Evolutionary conservation across 768 basidiomycete species (phyloP).

Genomic region (Kwoniella botswanensis): DNA sequence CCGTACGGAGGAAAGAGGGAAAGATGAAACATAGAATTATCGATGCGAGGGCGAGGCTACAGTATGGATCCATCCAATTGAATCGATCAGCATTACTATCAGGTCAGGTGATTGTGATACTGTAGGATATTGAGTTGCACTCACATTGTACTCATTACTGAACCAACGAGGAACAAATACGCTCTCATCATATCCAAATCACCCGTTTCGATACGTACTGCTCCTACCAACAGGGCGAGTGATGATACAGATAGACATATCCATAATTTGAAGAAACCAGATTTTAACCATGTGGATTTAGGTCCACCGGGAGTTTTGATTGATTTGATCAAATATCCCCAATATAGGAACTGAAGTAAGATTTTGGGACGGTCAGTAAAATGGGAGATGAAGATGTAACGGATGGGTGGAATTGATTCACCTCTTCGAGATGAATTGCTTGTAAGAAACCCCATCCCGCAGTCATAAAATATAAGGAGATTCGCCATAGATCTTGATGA

Average conservation of each 20-base stretch:
- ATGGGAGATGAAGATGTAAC: not conserved
- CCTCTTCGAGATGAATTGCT: slow-evolving; percentile 47
- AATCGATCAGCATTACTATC: no score
- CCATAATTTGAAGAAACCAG: slow-evolving; percentile 42
- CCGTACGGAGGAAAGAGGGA: slow-evolving; percentile 34
- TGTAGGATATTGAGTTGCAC: not conserved
- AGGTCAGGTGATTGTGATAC: no score
- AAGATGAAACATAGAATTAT: slow-evolving; percentile 31
- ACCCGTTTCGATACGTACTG: slow-evolving; percentile 39
- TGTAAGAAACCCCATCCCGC: slow-evolving; percentile 43
- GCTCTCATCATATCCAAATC: slow-evolving; percentile 44
- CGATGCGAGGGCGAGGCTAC: slow-evolving; percentile 35
- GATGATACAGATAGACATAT: slow-evolving; percentile 18
- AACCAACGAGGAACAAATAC: slow-evolving; percentile 41
- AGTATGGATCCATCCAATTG: no score
- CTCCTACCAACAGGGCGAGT: slow-evolving; percentile 28
- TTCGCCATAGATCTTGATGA: slow-evolving; percentile 24
- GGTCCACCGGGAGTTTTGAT: slow-evolving; percentile 35
- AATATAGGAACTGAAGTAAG: slow-evolving; percentile 37
- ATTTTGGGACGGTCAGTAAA: slow-evolving; percentile 5
- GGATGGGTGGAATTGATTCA: slow-evolving; percentile 9
- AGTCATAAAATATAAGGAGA: slow-evolving; percentile 28
- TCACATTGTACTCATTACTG: slow-evolving; percentile 30
- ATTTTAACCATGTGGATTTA: slow-evolving; percentile 33
- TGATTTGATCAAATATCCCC: slow-evolving; percentile 43